Evolutionary conservation across 164 flowering plant genomes (phyloP).

Genomic region (Cinnamomum chago): DNA sequence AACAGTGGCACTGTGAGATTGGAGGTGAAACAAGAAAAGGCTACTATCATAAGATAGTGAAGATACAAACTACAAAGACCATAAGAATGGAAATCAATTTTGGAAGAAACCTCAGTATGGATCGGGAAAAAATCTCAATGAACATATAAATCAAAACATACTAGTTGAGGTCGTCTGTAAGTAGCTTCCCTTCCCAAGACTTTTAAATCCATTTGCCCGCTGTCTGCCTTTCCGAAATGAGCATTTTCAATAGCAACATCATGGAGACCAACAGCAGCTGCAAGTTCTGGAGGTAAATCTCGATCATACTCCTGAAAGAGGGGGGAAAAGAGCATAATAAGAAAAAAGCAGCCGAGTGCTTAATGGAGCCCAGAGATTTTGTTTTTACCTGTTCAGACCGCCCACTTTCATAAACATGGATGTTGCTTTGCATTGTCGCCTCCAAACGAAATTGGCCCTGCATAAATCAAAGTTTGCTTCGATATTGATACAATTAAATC

Average conservation of each 20-base stretch:
- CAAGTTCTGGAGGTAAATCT: slow-evolving; percentile 97
- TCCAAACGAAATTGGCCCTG: slow-evolving; percentile 91
- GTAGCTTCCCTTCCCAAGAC: slow-evolving; percentile 47
- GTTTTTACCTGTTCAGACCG: slow-evolving; percentile 79
- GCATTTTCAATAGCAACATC: slow-evolving; percentile 54
- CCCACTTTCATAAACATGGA: slow-evolving; percentile 94
- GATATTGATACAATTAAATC: neutral
- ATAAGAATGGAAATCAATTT: neutral
- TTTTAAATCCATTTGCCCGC: slow-evolving; percentile 42
- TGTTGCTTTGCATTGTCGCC: slow-evolving; percentile 96
- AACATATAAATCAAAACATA: slow-evolving; percentile 30
- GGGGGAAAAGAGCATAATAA: neutral
- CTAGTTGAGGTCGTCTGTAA: slow-evolving; percentile 59
- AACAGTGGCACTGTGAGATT: slow-evolving; percentile 1
- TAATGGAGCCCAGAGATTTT: neutral
- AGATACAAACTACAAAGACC: neutral
- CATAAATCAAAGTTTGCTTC: slow-evolving; percentile 14
- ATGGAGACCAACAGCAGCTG: slow-evolving; percentile 79
- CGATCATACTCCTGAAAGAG: slow-evolving; percentile 86
- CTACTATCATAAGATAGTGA: neutral
- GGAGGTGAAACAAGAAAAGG: too few relatives aligned
- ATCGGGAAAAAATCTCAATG: neutral
- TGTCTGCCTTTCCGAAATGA: slow-evolving; percentile 44
- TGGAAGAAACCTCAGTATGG: neutral
- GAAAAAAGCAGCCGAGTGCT: neutral